These are phyloP conservation scores for Gnomoniopsis sp. DNA, from an alignment of 2,329 filamentous ascomycete species.

Conservation along the genomic window DNA sequence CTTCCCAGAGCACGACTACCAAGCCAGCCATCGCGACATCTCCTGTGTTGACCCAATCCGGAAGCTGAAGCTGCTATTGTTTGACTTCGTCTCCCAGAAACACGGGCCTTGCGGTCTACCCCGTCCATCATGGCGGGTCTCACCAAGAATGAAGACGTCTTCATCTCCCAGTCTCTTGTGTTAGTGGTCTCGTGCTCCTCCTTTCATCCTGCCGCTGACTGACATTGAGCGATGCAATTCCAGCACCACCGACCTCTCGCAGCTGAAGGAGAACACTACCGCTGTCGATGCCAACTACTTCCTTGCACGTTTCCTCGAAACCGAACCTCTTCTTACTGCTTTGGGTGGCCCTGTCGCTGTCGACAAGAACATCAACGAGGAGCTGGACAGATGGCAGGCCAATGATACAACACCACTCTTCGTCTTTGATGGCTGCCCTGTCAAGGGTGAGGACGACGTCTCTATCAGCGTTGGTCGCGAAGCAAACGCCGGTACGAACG, in stretches of 20 bases:
- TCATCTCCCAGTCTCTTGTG: conserved; percentile 13
- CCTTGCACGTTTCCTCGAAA: conserved; percentile 74
- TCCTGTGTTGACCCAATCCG: too few species aligned
- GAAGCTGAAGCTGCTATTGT: too few species aligned
- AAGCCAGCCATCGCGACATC: too few species aligned
- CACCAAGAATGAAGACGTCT: conserved; percentile 16
- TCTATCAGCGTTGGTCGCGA: conserved; percentile 60
- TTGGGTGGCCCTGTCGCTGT: conserved; percentile 85
- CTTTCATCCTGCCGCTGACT: not conserved
- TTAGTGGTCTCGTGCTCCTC: not conserved
- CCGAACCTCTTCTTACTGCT: conserved; percentile 86
- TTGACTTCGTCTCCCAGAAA: not conserved
- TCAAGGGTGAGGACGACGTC: conserved; percentile 71
- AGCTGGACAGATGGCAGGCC: conserved; percentile 69
- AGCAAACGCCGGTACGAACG: conserved; percentile 67
- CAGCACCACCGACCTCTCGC: conserved; percentile 61
- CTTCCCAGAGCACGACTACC: too few species aligned
- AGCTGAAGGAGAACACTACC: conserved; percentile 71
- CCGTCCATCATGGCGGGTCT: not conserved
- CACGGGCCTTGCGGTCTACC: not conserved
- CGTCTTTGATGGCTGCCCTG: conserved; percentile 84
- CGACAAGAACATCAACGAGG: conserved; percentile 68
- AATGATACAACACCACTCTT: conserved; percentile 77
- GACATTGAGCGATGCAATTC: conserved; percentile 12
- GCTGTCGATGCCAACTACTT: conserved; percentile 91